Evolutionary conservation across 371 early-diverging fungal species (phyloP).

Genomic region (Rhizomucor pusillus): DNA sequence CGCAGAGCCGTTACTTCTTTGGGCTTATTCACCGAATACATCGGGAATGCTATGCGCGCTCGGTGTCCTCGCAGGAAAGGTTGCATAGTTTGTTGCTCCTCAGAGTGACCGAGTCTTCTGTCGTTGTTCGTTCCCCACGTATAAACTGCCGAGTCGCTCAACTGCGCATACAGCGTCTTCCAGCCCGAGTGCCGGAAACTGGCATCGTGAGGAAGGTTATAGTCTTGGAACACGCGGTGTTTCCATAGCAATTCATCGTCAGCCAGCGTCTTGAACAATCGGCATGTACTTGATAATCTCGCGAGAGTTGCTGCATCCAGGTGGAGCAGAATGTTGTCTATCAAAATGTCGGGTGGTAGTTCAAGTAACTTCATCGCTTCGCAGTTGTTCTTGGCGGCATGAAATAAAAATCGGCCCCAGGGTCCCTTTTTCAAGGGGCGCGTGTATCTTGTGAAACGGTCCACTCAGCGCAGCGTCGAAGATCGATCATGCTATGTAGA

Average conservation of each 20-base stretch:
- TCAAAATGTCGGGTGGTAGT: constrained; percentile 19
- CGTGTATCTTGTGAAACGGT: no score
- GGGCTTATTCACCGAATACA: constrained; percentile 10
- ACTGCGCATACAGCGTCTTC: constrained; percentile 32
- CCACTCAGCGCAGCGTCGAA: no score
- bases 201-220: constrained; percentile 29
- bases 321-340: constrained; percentile 22
- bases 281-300: constrained; percentile 16
- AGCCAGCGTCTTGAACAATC: constrained; percentile 17
- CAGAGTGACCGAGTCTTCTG: constrained; percentile 23
- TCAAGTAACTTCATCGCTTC: constrained; percentile 5
- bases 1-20: constrained; percentile 21
- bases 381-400: no score
- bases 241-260: constrained; percentile 45
- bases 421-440: background rate
- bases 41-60: background rate
- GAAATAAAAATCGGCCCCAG: background rate
- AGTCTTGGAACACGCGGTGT: constrained; percentile 29
- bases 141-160: constrained; percentile 31
- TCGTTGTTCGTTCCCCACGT: constrained; percentile 43
- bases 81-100: no score
- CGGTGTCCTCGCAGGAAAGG: background rate
- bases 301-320: constrained; percentile 23
- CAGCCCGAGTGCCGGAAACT: constrained; percentile 36
- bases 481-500: no score